phyloP scores from a whole-genome alignment of 371 early-diverging fungal genomes.

The Mycotypha africana region DNA sequence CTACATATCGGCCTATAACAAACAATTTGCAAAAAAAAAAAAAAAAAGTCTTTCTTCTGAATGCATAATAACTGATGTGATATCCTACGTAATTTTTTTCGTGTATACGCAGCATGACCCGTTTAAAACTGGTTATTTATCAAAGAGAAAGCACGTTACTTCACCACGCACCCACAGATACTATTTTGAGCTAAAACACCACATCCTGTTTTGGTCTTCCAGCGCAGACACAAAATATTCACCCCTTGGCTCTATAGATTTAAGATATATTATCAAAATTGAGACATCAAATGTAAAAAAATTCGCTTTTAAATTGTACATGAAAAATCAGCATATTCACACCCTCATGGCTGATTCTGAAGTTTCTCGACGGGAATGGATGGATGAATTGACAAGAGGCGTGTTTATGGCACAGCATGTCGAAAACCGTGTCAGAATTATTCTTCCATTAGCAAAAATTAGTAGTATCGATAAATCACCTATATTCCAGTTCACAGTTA shows the following conservation, averaged over 20 bases:
- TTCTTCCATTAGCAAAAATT: constrained; percentile 47
- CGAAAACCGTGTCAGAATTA: constrained; percentile 58
- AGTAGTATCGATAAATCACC: constrained; percentile 45
- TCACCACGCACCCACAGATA: constrained; percentile 49
- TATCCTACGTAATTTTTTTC: too few species aligned
- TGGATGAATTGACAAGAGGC: constrained; percentile 54
- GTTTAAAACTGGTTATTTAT: constrained; percentile 60
- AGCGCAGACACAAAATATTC: constrained; percentile 61
- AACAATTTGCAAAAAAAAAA: not conserved
- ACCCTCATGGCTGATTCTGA: constrained; percentile 46
- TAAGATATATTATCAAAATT: constrained; percentile 52
- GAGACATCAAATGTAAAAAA: constrained; percentile 35
- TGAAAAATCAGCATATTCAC: constrained; percentile 28
- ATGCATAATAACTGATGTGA: too few species aligned
- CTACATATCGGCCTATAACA: not conserved
- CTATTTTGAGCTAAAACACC: constrained; percentile 65
- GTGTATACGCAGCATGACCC: constrained; percentile 53
- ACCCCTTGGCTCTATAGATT: constrained; percentile 58
- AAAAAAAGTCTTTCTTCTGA: not conserved
- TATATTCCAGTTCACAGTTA: constrained; percentile 51
- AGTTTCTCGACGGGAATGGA: constrained; percentile 46
- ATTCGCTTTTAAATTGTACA: constrained; percentile 52
- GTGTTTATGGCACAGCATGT: constrained; percentile 56
- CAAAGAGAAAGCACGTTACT: constrained; percentile 41
- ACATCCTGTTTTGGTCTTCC: constrained; percentile 58